Percentiles rank a stretch among this genome's conserved stretches.
Conservation (phyloP, 1,284 basidiomycete genomes). For the Apiotrichum porosum region DNA sequence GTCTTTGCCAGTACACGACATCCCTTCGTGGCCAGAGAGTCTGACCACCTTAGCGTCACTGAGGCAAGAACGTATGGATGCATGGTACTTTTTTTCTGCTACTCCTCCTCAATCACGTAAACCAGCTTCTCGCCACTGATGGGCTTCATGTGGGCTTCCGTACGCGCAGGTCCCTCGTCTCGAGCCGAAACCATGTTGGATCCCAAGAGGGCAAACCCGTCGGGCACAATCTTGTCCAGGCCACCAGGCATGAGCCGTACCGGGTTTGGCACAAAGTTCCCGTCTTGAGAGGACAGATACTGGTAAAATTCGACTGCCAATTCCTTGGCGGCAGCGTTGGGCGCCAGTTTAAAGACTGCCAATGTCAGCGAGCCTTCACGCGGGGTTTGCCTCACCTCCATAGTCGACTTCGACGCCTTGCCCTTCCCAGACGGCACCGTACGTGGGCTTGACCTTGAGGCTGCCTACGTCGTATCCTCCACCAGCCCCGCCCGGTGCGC, state of each 20-base stretch:
- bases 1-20: no score
- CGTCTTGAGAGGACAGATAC: background rate
- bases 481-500: background rate
- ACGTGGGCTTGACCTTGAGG: background rate
- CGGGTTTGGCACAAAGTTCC: conserved; percentile 11
- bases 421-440: conserved; percentile 14
- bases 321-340: background rate
- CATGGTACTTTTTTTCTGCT: no score
- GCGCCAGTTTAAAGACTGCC: background rate
- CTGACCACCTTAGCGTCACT: no score
- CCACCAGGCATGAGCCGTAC: conserved; percentile 7
- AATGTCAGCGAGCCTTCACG: no score
- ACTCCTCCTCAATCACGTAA: background rate
- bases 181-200: background rate
- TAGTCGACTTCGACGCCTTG: conserved; percentile 9
- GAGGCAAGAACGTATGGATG: no score
- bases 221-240: conserved; percentile 3
- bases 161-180: background rate
- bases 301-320: conserved; percentile 6
- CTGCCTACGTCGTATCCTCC: background rate
- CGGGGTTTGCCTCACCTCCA: no score
- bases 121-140: conserved; percentile 11
- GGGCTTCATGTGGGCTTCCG: conserved; percentile 4
- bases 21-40: no score
- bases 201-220: conserved; percentile 10